phyloP scores from a whole-genome alignment of 768 basidiomycete genomes.

The Rhodotorula babjevae region DNA sequence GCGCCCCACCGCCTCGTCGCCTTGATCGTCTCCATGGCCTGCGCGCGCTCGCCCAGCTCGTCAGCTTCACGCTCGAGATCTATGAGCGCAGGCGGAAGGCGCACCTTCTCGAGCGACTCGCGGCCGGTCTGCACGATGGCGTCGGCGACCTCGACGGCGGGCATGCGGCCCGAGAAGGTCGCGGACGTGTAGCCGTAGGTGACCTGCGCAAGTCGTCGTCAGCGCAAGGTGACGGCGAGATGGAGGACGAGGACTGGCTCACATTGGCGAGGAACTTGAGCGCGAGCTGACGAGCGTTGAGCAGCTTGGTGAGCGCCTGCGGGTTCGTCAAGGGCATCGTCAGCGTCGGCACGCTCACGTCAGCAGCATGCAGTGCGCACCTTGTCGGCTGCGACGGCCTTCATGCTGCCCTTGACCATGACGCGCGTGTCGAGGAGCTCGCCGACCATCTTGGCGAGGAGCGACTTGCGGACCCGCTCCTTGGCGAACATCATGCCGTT shows the following conservation, averaged over 20 bases:
- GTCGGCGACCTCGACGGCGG: constrained; percentile 95
- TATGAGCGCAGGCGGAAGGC: constrained; percentile 7
- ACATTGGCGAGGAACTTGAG: constrained; percentile 91
- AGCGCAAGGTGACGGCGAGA: background rate
- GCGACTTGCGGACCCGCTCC: constrained; percentile 70
- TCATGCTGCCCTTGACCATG: constrained; percentile 98
- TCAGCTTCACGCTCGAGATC: background rate
- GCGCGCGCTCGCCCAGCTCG: background rate
- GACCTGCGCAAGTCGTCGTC: constrained; percentile 5
- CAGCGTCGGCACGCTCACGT: background rate
- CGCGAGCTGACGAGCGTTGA: constrained; percentile 86
- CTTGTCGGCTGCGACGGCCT: constrained; percentile 67
- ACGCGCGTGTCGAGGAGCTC: constrained; percentile 91
- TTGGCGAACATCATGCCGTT: constrained; percentile 96
- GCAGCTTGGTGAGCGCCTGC: constrained; percentile 59
- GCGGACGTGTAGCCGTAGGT: constrained; percentile 96
- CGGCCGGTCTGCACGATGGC: constrained; percentile 95
- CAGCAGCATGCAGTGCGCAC: constrained; percentile 47
- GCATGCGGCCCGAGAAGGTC: constrained; percentile 93
- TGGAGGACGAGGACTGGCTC: background rate
- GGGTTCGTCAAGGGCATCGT: constrained; percentile 49
- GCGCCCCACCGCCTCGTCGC: constrained; percentile 78
- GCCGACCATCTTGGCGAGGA: constrained; percentile 82
- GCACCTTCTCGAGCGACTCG: constrained; percentile 87
- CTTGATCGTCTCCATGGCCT: constrained; percentile 82